A percentile compares a stretch with the other conserved stretches of the same genome.
Conservation (phyloP, 2,329 filamentous ascomycete species). For the Pseudopithomyces maydicus region DNA sequence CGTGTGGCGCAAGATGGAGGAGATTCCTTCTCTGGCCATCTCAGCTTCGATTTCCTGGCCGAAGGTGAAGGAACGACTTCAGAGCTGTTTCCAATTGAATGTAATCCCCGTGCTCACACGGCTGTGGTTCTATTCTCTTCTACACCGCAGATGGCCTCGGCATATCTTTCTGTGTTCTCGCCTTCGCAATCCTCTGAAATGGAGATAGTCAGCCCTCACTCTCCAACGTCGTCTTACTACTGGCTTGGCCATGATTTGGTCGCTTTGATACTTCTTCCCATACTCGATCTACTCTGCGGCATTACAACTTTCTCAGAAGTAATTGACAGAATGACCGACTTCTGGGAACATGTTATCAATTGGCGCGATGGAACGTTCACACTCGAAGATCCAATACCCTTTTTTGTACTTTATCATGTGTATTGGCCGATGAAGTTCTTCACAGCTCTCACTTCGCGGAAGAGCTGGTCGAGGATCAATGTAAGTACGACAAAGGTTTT, state of each 20-base stretch:
- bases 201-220: slow-evolving; percentile 25
- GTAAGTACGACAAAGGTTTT: slow-evolving; percentile 70
- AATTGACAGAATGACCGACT: slow-evolving; percentile 30
- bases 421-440: slow-evolving; percentile 61
- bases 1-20: slow-evolving; percentile 59
- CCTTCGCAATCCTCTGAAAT: slow-evolving; percentile 7
- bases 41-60: slow-evolving; percentile 74
- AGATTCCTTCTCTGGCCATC: slow-evolving; percentile 66
- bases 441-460: slow-evolving; percentile 50
- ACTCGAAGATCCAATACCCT: slow-evolving; percentile 56
- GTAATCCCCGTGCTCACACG: slow-evolving; percentile 72
- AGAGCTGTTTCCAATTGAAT: slow-evolving; percentile 69
- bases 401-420: slow-evolving; percentile 58
- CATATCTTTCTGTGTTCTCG: slow-evolving; percentile 33
- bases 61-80: slow-evolving; percentile 50
- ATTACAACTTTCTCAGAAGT: slow-evolving; percentile 23
- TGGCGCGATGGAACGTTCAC: slow-evolving; percentile 59
- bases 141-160: slow-evolving; percentile 32
- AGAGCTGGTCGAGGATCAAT: slow-evolving; percentile 68
- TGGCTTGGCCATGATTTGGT: slow-evolving; percentile 73
- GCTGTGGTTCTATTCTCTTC: slow-evolving; percentile 65
- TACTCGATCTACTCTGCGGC: slow-evolving; percentile 33
- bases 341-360: slow-evolving; percentile 48
- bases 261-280: slow-evolving; percentile 50
- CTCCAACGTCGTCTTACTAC: slow-evolving; percentile 52